Percentiles rank a stretch among this genome's conserved stretches.
phyloP scores from a whole-genome alignment of 352 stramenopile species.

The Phytopythium vexans region DNA sequence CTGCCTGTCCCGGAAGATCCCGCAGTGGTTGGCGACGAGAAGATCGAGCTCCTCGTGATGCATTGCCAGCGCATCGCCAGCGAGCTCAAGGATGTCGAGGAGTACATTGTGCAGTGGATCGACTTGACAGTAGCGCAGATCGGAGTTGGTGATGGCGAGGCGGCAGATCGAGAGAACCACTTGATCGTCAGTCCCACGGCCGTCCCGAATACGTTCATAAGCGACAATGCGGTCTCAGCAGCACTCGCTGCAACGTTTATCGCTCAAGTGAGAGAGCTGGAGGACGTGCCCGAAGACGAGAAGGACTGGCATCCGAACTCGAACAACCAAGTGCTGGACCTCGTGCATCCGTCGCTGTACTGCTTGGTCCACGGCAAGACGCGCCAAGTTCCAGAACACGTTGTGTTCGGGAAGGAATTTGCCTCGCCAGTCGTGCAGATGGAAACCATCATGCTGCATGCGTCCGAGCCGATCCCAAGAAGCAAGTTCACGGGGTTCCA shows the following conservation, averaged over 20 bases:
- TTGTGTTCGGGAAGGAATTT: not conserved
- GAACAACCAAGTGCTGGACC: constrained; percentile 43
- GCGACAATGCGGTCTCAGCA: constrained; percentile 20
- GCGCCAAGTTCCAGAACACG: not conserved
- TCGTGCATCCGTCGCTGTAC: constrained; percentile 62
- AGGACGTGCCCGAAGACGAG: constrained; percentile 28
- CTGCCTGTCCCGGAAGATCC: constrained; percentile 9
- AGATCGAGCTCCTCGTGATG: constrained; percentile 8
- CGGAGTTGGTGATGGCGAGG: not conserved
- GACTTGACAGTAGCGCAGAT: constrained; percentile 2
- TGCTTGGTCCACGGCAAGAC: constrained; percentile 49
- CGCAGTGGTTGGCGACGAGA: constrained; percentile 5
- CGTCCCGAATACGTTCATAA: constrained; percentile 34
- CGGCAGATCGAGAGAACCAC: constrained; percentile 1
- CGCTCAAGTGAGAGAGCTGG: constrained; percentile 8
- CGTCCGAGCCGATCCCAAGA: constrained; percentile 1
- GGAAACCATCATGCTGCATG: constrained; percentile 20
- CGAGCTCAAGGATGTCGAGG: constrained; percentile 9
- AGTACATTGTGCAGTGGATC: constrained; percentile 11
- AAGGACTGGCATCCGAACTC: constrained; percentile 62
- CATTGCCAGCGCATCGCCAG: constrained; percentile 15
- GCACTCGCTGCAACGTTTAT: constrained; percentile 25
- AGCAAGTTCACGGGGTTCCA: constrained; percentile 22
- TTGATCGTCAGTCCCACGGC: constrained; percentile 20
- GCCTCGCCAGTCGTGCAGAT: constrained; percentile 22